phyloP scores from a whole-genome alignment of 331 rosid genomes.

The Saraca asoca region DNA sequence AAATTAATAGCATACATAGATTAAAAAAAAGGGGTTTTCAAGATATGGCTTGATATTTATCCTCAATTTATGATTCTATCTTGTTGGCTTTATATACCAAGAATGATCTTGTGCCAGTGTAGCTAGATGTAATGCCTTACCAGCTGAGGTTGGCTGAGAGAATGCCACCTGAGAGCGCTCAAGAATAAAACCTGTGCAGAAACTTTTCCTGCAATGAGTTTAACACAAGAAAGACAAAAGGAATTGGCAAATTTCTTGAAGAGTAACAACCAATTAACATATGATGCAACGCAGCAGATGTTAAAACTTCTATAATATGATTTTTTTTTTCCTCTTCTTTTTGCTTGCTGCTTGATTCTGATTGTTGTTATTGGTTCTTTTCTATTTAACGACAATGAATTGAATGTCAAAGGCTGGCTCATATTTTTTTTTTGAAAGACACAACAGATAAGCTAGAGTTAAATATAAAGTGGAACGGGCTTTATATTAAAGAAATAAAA shows the following conservation, averaged over 20 bases:
- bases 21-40: too few species aligned
- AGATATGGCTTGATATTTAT: not conserved
- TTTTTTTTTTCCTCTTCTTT: not conserved
- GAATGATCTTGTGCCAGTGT: constrained; percentile 53
- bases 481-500: not conserved
- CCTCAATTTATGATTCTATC: constrained; percentile 14
- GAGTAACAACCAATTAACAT: constrained; percentile 2
- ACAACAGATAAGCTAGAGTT: not conserved
- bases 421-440: not conserved
- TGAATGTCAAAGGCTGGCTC: not conserved
- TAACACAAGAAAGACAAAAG: constrained; percentile 9
- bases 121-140: constrained; percentile 65
- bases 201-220: constrained; percentile 58
- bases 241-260: not conserved
- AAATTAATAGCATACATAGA: too few species aligned
- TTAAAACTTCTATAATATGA: not conserved
- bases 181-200: constrained; percentile 48
- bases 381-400: not conserved
- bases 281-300: not conserved
- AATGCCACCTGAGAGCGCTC: constrained; percentile 61
- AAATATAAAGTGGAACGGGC: not conserved
- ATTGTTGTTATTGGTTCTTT: not conserved
- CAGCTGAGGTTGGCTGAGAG: constrained; percentile 74
- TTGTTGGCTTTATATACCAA: constrained; percentile 60
- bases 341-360: constrained; percentile 1